Evolutionary conservation across 169 alveolate genomes (phyloP).

Genomic region (Cryptosporidium parvum): DNA sequence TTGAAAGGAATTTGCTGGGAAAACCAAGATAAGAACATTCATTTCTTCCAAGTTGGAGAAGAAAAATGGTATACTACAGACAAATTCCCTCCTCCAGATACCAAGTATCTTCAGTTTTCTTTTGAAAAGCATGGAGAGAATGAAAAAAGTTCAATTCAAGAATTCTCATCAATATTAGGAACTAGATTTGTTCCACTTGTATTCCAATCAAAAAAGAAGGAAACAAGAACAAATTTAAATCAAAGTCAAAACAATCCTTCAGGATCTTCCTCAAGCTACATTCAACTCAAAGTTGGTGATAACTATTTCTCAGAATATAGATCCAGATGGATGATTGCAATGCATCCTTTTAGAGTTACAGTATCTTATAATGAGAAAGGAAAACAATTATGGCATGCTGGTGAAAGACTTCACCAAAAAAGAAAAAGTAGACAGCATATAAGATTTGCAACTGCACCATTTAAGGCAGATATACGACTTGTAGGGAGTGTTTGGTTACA

Average conservation of each 20-base stretch:
- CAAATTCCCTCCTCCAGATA: conserved; percentile 76
- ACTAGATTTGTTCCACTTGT: conserved; percentile 46
- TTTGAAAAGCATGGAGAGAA: conserved; percentile 48
- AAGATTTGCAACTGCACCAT: conserved; percentile 74
- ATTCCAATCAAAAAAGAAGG: conserved; percentile 43
- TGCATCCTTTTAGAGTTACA: conserved; percentile 80
- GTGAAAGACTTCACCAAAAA: conserved; percentile 49
- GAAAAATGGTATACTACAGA: conserved; percentile 79
- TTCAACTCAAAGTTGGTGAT: conserved; percentile 66
- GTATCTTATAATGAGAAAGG: conserved; percentile 76
- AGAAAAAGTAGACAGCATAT: conserved; percentile 54
- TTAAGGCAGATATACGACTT: conserved; percentile 51
- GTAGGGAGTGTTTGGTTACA: conserved; percentile 78
- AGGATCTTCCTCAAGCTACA: conserved; percentile 22
- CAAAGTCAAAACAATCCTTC: neutral
- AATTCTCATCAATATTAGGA: conserved; percentile 30
- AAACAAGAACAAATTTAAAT: conserved; percentile 27
- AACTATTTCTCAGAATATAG: conserved; percentile 68
- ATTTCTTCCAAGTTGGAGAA: conserved; percentile 80
- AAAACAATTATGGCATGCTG: conserved; percentile 58
- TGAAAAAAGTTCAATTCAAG: conserved; percentile 58
- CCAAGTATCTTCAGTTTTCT: conserved; percentile 66
- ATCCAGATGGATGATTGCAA: conserved; percentile 81
- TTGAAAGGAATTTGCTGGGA: conserved; percentile 80
- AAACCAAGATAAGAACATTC: conserved; percentile 76